Percentiles rank a stretch among this genome's conserved stretches.
Evolutionary conservation across 805 yeast genomes (phyloP).

Genomic region (Metschnikowia henanensis): DNA sequence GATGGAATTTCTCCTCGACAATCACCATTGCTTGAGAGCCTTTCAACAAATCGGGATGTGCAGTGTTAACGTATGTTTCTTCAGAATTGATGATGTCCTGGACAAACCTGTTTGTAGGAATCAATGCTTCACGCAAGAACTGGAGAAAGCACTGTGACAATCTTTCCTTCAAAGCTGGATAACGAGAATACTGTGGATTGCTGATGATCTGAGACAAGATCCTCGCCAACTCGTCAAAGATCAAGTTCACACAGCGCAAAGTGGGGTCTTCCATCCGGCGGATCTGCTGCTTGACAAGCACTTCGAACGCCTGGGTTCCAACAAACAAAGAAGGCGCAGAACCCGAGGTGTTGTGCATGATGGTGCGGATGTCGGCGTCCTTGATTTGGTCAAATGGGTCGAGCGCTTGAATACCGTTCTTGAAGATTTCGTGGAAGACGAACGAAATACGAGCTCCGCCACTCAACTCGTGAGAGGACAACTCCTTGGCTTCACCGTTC

Average conservation of each 20-base stretch:
- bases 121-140: slow-evolving; percentile 72
- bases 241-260: slow-evolving; percentile 80
- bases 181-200: slow-evolving; percentile 81
- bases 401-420: slow-evolving; percentile 86
- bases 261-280: slow-evolving; percentile 94
- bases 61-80: slow-evolving; percentile 94
- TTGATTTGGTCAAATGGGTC: slow-evolving; percentile 97
- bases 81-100: slow-evolving; percentile 81
- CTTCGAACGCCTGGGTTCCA: slow-evolving; percentile 97
- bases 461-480: slow-evolving; percentile 84
- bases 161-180: slow-evolving; percentile 88
- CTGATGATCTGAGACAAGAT: slow-evolving; percentile 81
- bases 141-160: slow-evolving; percentile 77
- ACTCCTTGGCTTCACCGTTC: slow-evolving; percentile 90
- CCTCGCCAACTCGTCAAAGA: slow-evolving; percentile 93
- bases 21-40: slow-evolving; percentile 95
- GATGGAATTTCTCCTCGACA: slow-evolving; percentile 84
- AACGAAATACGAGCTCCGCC: slow-evolving; percentile 98
- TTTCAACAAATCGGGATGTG: slow-evolving; percentile 93
- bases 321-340: slow-evolving; percentile 94
- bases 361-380: slow-evolving; percentile 94
- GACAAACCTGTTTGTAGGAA: slow-evolving; percentile 87
- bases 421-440: slow-evolving; percentile 94
- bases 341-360: slow-evolving; percentile 95
- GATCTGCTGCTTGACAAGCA: slow-evolving; percentile 73